phyloP scores from a whole-genome alignment of 257 asterid species.

The Ehretia macrophylla region DNA sequence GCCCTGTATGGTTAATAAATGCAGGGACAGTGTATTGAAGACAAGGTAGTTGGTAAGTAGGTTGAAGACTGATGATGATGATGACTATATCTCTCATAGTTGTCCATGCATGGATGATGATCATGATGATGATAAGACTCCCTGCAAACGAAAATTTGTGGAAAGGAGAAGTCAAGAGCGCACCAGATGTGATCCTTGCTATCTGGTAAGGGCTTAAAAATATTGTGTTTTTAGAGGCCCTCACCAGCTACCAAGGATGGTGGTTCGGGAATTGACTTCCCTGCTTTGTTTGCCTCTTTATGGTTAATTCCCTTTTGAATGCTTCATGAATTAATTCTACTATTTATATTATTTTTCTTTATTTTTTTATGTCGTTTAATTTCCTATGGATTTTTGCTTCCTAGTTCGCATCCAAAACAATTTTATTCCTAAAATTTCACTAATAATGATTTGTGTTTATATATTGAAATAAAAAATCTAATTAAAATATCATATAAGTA shows the following conservation, averaged over 20 bases:
- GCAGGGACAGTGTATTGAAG: constrained; percentile 20
- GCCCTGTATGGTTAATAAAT: constrained; percentile 5
- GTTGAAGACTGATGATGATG: no score
- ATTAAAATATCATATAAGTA: no score
- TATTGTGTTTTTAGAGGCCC: constrained; percentile 9
- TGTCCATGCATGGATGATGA: not conserved
- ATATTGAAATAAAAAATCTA: no score
- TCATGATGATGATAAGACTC: not conserved
- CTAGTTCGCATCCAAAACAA: no score
- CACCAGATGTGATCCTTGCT: constrained; percentile 70
- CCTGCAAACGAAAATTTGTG: not conserved
- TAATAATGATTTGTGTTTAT: no score
- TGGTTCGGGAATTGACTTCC: constrained; percentile 99
- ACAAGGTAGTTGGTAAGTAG: constrained; percentile 23
- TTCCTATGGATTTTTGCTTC: not conserved
- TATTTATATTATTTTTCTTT: no score
- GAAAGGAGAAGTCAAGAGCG: constrained; percentile 98
- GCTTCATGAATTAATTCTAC: not conserved
- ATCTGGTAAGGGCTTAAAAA: constrained; percentile 24
- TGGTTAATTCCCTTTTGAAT: constrained; percentile 1
- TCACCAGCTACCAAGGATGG: constrained; percentile 46
- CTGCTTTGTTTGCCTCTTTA: constrained; percentile 17
- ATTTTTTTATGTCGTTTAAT: not conserved
- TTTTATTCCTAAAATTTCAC: no score
- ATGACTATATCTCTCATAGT: no score